Conservation (phyloP, 768 basidiomycete genomes). For the Symmetrospora coprosmae region DNA sequence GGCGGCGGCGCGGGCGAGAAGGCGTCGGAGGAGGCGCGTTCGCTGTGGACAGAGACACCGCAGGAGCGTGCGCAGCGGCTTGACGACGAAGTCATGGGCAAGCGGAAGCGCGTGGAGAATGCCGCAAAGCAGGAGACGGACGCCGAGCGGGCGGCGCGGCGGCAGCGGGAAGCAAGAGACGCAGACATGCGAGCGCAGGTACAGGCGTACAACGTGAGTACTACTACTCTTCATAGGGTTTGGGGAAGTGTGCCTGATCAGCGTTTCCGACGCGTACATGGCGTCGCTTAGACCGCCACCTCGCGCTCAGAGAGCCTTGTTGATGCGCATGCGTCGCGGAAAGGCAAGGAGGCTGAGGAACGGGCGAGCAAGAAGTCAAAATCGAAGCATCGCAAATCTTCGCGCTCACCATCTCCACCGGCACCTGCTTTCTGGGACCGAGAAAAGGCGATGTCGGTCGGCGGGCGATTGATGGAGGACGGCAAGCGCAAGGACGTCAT, state of each 20-base stretch:
- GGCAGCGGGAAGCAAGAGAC: constrained; percentile 15
- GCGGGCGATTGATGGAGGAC: constrained; percentile 81
- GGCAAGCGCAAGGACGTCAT: constrained; percentile 60
- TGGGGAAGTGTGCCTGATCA: not conserved
- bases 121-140: constrained; percentile 33
- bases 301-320: not conserved
- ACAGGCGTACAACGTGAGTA: constrained; percentile 28
- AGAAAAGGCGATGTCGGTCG: constrained; percentile 70
- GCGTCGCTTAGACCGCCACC: not conserved
- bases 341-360: not conserved
- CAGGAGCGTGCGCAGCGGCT: constrained; percentile 77
- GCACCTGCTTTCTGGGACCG: constrained; percentile 74
- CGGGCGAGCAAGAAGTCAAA: constrained; percentile 33
- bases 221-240: too few relatives aligned
- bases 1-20: constrained; percentile 37
- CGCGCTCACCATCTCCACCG: constrained; percentile 8
- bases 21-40: constrained; percentile 43
- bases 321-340: not conserved
- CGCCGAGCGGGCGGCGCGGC: constrained; percentile 15
- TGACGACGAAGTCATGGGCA: constrained; percentile 88
- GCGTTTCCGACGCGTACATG: not conserved
- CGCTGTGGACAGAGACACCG: constrained; percentile 95
- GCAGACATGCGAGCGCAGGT: constrained; percentile 23
- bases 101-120: constrained; percentile 57
- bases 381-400: constrained; percentile 40